These are phyloP conservation scores for Arthrobotrys musiformis DNA, from an alignment of 2,329 filamentous ascomycete species.

Conservation along the genomic window DNA sequence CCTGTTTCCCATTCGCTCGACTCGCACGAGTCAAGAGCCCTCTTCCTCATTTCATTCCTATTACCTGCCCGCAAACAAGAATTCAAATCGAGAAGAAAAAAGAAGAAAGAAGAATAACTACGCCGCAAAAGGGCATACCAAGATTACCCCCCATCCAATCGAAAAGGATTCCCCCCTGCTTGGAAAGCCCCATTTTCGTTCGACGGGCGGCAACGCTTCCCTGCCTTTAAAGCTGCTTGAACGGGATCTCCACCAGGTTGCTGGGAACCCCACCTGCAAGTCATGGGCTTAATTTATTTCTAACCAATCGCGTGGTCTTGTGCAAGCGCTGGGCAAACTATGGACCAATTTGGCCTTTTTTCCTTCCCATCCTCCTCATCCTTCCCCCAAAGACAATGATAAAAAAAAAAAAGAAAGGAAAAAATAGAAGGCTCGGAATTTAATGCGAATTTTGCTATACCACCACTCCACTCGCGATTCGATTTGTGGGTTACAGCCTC, in stretches of 20 bases:
- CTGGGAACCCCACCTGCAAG: slow-evolving; percentile 39
- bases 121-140: not conserved
- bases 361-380: too few relatives aligned
- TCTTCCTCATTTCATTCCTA: slow-evolving; percentile 7
- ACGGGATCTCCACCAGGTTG: slow-evolving; percentile 51
- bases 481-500: too few relatives aligned
- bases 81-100: not conserved
- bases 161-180: too few relatives aligned
- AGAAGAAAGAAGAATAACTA: not conserved
- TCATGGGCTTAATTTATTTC: slow-evolving; percentile 18
- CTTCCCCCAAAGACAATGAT: not conserved
- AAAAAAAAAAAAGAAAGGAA: not conserved
- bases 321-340: slow-evolving; percentile 49
- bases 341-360: slow-evolving; percentile 11
- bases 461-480: not conserved
- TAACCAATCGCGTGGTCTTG: slow-evolving; percentile 20
- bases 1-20: slow-evolving; percentile 29
- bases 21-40: slow-evolving; percentile 3
- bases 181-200: too few relatives aligned
- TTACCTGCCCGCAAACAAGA: not conserved
- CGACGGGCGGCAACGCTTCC: slow-evolving; percentile 44
- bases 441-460: not conserved
- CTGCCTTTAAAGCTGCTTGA: not conserved
- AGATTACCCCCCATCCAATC: slow-evolving; percentile 29
- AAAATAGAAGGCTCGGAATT: not conserved